Evolutionary conservation across 805 yeast species (phyloP), one percentile per base, ranked within the genome.

Genomic region (Maudiozyma bulderi): DNA sequence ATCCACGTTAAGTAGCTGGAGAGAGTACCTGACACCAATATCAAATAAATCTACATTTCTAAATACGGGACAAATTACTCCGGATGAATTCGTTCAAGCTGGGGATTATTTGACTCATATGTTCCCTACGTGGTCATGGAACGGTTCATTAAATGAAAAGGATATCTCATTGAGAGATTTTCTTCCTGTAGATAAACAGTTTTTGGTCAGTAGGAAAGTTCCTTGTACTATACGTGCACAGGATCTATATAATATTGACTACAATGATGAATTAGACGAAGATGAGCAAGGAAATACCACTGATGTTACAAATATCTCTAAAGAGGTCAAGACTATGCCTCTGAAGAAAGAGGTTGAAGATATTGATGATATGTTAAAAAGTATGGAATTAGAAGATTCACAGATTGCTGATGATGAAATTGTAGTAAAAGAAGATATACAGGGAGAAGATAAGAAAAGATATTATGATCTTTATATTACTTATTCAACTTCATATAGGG

Each of bases 61-160:
- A 48, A 69, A 75, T 45, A 86, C 96, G 0, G 99, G 99, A 4
- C 93, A 91, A 64, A 82, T 93, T 46, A 86, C 96, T 1, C 99
- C 99, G 1, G 95, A 87, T 47, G 99, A 93, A 65, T 93, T 93
- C 68, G 91, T 89, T 8, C 73, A 72, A 48, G 97, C 99, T 3
- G 99, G 99, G 26, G 97, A 93, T 65, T 93, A 88, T 66, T 70
- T 93, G 50, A 90, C 83, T 33, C 82, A 81, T 66, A 86, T 84
- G 72, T 93, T 93, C 64, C 98, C 99, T 2, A 93, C 98, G 0
- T 93, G 99, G 99, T 80, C 81, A 53, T 93, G 99, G 99, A 66
- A 72, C 11, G 70, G 75, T 8, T 52, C 51, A 5, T n/a, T 31
- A 40, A 69, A 75, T 6, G 76, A 73, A 55, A 69, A 63, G 44